phyloP scores from a whole-genome alignment of 2,329 filamentous ascomycete genomes.

The Epichloe festucae region DNA sequence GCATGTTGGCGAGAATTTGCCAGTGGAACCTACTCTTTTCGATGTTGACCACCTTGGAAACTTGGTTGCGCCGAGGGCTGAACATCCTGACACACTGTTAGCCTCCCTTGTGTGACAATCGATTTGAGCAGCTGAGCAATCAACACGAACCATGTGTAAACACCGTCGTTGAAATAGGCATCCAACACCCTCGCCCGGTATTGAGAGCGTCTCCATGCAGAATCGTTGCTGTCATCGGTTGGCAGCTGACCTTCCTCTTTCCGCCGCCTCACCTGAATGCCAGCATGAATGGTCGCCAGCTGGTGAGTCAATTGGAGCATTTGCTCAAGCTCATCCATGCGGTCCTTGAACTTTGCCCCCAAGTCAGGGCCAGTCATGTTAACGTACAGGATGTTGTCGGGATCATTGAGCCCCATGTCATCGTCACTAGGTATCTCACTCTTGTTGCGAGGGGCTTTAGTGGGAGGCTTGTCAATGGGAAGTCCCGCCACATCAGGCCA shows the following conservation, averaged over 20 bases:
- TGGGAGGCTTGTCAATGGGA: neutral
- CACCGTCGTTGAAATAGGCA: neutral
- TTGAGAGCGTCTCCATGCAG: neutral
- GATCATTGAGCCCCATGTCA: neutral
- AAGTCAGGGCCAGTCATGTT: neutral
- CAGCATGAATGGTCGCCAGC: neutral
- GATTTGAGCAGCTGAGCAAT: neutral
- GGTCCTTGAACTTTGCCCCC: neutral
- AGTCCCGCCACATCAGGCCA: neutral
- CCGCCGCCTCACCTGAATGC: neutral
- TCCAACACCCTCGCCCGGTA: neutral
- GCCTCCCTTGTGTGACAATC: neutral
- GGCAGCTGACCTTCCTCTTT: neutral
- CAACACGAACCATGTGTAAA: neutral
- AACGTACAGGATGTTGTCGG: neutral
- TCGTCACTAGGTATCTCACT: neutral
- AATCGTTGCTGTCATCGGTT: neutral
- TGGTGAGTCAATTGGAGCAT: neutral
- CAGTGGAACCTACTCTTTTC: neutral
- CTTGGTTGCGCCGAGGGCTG: neutral
- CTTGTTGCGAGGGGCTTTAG: neutral
- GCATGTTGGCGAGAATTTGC: neutral
- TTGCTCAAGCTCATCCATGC: neutral
- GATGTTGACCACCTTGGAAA: neutral
- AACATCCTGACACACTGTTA: neutral